Base-by-base conservation (phyloP, 2,329 filamentous ascomycete genomes). In the Ophiognomonia clavigignenti-juglandacearum region DNA sequence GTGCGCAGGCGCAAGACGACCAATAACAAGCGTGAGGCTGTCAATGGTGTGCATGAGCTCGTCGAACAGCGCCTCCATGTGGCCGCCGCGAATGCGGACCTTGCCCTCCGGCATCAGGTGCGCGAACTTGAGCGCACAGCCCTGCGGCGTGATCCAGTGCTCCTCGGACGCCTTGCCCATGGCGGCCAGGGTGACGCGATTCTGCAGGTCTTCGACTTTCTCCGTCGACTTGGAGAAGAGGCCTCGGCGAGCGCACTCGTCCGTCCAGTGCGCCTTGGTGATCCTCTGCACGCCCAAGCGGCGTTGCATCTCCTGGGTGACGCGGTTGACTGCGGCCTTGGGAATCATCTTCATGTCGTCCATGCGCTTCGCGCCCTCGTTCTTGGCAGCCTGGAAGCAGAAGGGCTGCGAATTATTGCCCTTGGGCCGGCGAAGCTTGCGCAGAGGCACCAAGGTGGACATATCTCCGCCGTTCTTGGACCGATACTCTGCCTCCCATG, bases 11-110 rank as follows among this genome's bases (percentile, higher is more conserved):
- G 42, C 29, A 23, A 36, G 40, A 10, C 46, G 46, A 8, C 43
- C 50, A 10, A 46, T 6, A 16, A 49, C 22, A 3, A 24, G 18
- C 1, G 39, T 32, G 4, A 49, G 20, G 23, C 26, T 31, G 36
- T 49, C 46, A 29, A 46, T 23, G 2, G 39, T 39, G 23, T 46
- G 43, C 50, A 52, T 52, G 11, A 49, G 35, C 23, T 29, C 23
- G 18, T 52, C 46, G n/a, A 52, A 52, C 10, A 45, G 42, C n/a
- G 42, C 42, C 26, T 52, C 50, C 50, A 52, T 52, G 10, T 36
- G 40, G 4, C 50, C 46, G 6, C 50, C 50, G 5, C 50, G 43
- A 20, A 52, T 41, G 8, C 27, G 42, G 11, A 27, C 41, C 23
- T 43, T 45, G 39, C 50, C 50, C 24, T 46, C 35, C 23, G 31